phyloP scores from a whole-genome alignment of 2,329 filamentous ascomycete species.

The Dactylonectria macrodidyma region DNA sequence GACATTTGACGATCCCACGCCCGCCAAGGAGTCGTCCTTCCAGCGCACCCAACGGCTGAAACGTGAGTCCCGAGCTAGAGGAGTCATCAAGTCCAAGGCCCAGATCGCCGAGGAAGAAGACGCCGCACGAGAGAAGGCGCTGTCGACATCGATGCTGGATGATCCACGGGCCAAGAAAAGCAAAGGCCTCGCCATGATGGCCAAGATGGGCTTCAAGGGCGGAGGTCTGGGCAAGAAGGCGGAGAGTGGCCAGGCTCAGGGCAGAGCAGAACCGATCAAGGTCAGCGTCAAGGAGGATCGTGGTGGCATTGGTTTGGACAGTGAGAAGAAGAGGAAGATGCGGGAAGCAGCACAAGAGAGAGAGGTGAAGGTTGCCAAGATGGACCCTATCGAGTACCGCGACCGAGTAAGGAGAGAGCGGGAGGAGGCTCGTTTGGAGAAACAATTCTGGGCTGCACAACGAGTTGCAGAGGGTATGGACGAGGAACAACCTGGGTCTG shows the following conservation, averaged over 20 bases:
- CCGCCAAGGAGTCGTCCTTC: slow-evolving; percentile 68
- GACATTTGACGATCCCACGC: slow-evolving; percentile 80
- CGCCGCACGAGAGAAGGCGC: slow-evolving; percentile 80
- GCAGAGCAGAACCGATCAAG: slow-evolving; percentile 78
- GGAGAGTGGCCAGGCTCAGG: slow-evolving; percentile 57
- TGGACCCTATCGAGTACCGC: slow-evolving; percentile 79
- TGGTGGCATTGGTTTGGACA: slow-evolving; percentile 87
- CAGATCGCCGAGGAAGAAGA: slow-evolving; percentile 84
- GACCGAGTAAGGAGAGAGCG: slow-evolving; percentile 80
- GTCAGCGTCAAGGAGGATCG: slow-evolving; percentile 84
- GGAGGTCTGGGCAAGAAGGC: slow-evolving; percentile 77
- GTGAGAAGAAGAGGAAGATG: slow-evolving; percentile 84
- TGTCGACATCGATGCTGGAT: slow-evolving; percentile 81
- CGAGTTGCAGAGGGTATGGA: slow-evolving; percentile 85
- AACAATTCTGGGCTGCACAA: slow-evolving; percentile 82
- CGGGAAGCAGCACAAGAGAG: slow-evolving; percentile 73
- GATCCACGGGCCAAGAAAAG: slow-evolving; percentile 70
- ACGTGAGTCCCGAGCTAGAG: slow-evolving; percentile 77
- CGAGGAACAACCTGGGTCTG: slow-evolving; percentile 59
- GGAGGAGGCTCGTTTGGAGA: slow-evolving; percentile 78
- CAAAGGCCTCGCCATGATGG: slow-evolving; percentile 97
- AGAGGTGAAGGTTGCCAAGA: slow-evolving; percentile 72
- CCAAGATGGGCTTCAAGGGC: slow-evolving; percentile 92
- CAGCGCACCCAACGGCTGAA: slow-evolving; percentile 68
- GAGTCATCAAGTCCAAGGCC: slow-evolving; percentile 82